Conservation (phyloP, 441 rosid species). For the Populus hybrid region DNA sequence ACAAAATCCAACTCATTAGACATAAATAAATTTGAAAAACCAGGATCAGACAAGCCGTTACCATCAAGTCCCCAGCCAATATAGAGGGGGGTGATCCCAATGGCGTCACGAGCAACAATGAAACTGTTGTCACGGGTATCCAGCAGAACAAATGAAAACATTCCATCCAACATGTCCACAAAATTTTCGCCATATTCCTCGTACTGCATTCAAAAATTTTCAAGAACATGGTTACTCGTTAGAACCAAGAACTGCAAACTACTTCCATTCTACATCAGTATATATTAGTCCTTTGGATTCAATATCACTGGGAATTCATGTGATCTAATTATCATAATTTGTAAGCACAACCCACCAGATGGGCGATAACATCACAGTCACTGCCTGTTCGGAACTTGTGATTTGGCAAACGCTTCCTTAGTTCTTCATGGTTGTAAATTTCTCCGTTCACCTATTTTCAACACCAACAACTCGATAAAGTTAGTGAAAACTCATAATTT, state of each 20-base stretch:
- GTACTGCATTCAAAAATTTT: constrained; percentile 35
- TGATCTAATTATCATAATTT: not conserved
- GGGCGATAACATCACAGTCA: constrained; percentile 85
- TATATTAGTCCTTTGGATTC: not conserved
- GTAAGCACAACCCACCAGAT: constrained; percentile 47
- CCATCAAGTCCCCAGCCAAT: constrained; percentile 94
- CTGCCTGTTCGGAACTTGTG: constrained; percentile 83
- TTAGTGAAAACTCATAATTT: not conserved
- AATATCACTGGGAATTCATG: not conserved
- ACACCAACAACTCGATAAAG: not conserved
- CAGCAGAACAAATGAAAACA: constrained; percentile 82
- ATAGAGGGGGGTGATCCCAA: constrained; percentile 86
- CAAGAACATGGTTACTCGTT: not conserved
- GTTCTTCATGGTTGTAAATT: constrained; percentile 80
- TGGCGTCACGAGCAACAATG: constrained; percentile 81
- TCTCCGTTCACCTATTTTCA: constrained; percentile 76
- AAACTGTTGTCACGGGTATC: constrained; percentile 74
- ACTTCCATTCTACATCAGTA: not conserved
- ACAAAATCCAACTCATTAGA: not conserved
- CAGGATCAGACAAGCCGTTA: not conserved
- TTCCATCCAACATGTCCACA: constrained; percentile 86
- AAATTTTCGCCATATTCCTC: constrained; percentile 83
- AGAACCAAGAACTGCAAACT: not conserved
- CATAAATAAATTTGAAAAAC: not conserved
- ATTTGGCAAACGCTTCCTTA: constrained; percentile 52